Evolutionary conservation across 371 early-diverging fungal genomes (phyloP), one percentile per base, ranked within the genome.

Genomic region (Mortierella sp.): DNA sequence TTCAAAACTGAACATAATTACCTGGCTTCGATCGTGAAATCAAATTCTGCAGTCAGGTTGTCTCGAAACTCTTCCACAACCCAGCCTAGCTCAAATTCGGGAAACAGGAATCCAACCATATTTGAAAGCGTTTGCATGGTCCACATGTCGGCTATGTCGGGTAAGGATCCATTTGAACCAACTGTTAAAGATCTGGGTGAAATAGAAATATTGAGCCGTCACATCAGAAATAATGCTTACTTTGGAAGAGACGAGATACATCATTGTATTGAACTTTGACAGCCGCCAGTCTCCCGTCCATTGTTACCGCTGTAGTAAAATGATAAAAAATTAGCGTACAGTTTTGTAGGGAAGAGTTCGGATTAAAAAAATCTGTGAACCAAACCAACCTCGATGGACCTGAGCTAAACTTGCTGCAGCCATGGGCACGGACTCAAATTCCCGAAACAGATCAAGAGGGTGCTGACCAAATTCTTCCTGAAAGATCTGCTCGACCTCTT

Each of bases 81-180:
- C 98, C 98, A 98, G 67, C 87, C 90, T 58, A 98, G 94, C 55
- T 95, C 93, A 77, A 98, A 97, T 39, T 94, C 91, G 0, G 96
- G 95, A 69, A 97, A 96, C 9, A 93, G 67, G 47, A 85, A 73
- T 64, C 93, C 90, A 26, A 95, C 87, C 59, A 91, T 78, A 57
- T 88, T 81, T 30, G 94, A 88, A 51, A 95, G 86, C 26, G 88
- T 87, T 1, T 90, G 87, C 37, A 93, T 91, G 0, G 95, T 92
- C 83, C 84, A 84, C 83, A 86, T 51, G 47, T 84, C 72, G 67
- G 83, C 73, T 84, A 72, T 43, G 16, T 43, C 43, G 9, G 16
- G 11, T 43, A 2, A 4, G 30, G 4, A 30, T 30, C 30, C 43
- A 43, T 43, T 43, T 43, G 43, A 43, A 43, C 16, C 14, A 30